A percentile compares a stretch with the other conserved stretches of the same genome.
phyloP scores from a whole-genome alignment of 2,329 filamentous ascomycete species.

The Dendrostoma leiphaemia region DNA sequence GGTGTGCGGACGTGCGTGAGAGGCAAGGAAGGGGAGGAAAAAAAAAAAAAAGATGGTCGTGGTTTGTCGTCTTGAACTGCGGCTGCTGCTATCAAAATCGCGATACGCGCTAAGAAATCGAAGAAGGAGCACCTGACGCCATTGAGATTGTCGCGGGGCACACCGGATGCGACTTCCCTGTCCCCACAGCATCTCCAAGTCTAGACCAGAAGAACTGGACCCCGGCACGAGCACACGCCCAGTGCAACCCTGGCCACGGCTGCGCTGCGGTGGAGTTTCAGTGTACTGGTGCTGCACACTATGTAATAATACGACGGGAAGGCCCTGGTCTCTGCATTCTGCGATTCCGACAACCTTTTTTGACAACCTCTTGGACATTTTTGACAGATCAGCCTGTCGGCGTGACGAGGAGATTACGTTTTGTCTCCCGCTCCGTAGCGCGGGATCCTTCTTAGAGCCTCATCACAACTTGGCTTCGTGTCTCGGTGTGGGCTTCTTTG shows the following conservation, averaged over 20 bases:
- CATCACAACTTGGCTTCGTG: no score
- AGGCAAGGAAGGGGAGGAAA: background rate
- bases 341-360: no score
- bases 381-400: no score
- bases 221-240: slow-evolving; percentile 14
- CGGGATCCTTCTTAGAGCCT: no score
- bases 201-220: slow-evolving; percentile 11
- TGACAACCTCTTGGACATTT: no score
- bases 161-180: slow-evolving; percentile 13
- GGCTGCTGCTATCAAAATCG: slow-evolving; percentile 10
- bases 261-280: background rate
- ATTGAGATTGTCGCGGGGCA: slow-evolving; percentile 14
- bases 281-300: no score
- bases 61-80: background rate
- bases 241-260: slow-evolving; percentile 8
- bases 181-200: slow-evolving; percentile 12
- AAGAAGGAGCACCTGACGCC: slow-evolving; percentile 15
- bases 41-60: background rate
- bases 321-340: no score
- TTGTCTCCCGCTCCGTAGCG: no score
- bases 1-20: no score
- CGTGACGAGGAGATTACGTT: no score
- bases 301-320: no score
- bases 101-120: slow-evolving; percentile 16
- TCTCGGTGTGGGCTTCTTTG: no score